phyloP scores from a whole-genome alignment of 2,329 filamentous ascomycete species.

The Fusarium torulosum region DNA sequence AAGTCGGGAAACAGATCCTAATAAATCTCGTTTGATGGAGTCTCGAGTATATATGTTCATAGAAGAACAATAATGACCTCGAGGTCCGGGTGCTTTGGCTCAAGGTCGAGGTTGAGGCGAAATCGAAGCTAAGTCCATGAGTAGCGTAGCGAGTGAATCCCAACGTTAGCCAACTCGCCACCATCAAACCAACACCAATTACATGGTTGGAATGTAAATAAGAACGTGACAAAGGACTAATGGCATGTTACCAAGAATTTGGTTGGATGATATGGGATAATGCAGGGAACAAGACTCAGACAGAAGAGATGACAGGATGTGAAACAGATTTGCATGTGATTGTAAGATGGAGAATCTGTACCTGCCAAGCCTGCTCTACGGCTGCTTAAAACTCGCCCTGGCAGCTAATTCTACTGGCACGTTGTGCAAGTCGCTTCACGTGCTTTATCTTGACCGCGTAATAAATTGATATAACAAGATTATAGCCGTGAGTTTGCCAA shows the following conservation, averaged over 20 bases:
- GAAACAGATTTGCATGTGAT: conserved; percentile 48
- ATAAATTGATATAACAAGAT: too few species aligned
- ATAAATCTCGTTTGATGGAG: neutral
- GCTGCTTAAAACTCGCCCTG: too few species aligned
- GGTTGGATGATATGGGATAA: conserved; percentile 22
- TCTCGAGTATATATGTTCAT: neutral
- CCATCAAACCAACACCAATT: conserved; percentile 34
- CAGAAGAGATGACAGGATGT: conserved; percentile 34
- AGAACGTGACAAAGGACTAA: conserved; percentile 39
- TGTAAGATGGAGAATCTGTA: conserved; percentile 17
- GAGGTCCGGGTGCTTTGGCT: neutral
- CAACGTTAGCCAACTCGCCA: conserved; percentile 21
- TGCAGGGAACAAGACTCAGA: conserved; percentile 22
- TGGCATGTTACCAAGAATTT: conserved; percentile 35
- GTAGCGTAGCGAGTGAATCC: conserved; percentile 3
- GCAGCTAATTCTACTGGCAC: neutral
- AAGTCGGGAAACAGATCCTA: neutral
- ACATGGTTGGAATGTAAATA: conserved; percentile 37
- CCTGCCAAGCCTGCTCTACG: conserved; percentile 18
- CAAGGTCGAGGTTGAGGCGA: conserved; percentile 13
- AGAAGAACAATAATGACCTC: neutral
- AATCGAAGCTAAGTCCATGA: conserved; percentile 19
- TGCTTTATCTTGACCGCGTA: neutral
- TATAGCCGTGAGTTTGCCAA: neutral
- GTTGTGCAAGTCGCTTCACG: neutral